Evolutionary conservation across 768 basidiomycete genomes (phyloP).

Genomic region (Macrolepiota dolichaula): DNA sequence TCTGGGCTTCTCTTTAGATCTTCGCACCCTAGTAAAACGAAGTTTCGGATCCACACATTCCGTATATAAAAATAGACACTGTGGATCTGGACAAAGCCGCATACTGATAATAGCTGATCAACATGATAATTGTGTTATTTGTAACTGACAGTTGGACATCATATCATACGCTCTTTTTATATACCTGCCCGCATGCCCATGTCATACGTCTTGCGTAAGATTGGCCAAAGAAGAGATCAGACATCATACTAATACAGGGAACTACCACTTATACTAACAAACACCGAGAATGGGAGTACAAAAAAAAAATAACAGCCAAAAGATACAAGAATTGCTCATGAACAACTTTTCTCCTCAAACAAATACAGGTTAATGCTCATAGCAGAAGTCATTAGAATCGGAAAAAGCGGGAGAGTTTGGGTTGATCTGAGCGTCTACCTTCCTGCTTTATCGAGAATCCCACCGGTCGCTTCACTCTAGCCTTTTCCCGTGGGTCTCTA

Average conservation of each 20-base stretch:
- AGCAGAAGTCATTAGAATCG: constrained; percentile 12
- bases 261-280: too few species aligned
- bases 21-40: constrained; percentile 1
- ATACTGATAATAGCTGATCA: background rate
- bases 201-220: background rate
- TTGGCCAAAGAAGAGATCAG: too few species aligned
- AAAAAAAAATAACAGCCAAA: background rate
- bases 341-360: background rate
- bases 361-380: too few species aligned
- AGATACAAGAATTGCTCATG: background rate
- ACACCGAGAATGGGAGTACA: too few species aligned
- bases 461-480: constrained; percentile 28
- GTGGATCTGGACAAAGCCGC: background rate
- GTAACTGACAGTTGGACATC: background rate
- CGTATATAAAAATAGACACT: constrained; percentile 6
- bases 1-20: background rate
- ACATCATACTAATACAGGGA: background rate
- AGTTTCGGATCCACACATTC: background rate
- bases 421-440: constrained; percentile 4
- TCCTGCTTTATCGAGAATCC: constrained; percentile 17
- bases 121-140: background rate
- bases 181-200: background rate
- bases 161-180: background rate
- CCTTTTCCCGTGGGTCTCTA: constrained; percentile 29
- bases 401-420: constrained; percentile 25